Percentiles rank a stretch among this genome's conserved stretches.
phyloP scores from a whole-genome alignment of 345 rosid species.

The Carallia pectinifolia region DNA sequence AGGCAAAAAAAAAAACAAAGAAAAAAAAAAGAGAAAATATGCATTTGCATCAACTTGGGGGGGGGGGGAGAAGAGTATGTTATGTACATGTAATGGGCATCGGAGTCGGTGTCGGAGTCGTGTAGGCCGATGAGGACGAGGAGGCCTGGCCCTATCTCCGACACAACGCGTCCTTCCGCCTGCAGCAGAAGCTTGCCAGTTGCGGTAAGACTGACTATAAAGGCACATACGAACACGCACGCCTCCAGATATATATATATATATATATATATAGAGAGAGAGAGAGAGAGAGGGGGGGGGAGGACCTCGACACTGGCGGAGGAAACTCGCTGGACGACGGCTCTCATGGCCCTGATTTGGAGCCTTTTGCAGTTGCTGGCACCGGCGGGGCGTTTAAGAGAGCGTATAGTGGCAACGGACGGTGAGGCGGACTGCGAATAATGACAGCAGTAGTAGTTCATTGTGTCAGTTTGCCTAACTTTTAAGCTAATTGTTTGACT shows the following conservation, averaged over 20 bases:
- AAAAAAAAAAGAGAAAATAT: not conserved
- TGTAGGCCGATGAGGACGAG: conserved; percentile 78
- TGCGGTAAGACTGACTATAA: not conserved
- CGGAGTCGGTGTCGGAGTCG: conserved; percentile 70
- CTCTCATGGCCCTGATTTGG: conserved; percentile 72
- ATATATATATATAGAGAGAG: too few species aligned
- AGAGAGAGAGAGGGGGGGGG: not conserved
- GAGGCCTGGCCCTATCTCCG: conserved; percentile 87
- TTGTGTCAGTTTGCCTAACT: too few species aligned
- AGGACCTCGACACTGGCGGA: conserved; percentile 73
- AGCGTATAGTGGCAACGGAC: not conserved
- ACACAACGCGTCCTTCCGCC: conserved; percentile 74
- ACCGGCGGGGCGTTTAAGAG: not conserved
- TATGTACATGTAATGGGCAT: conserved; percentile 70
- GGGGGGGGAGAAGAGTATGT: too few species aligned
- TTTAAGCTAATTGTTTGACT: too few species aligned
- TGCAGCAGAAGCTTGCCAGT: conserved; percentile 13
- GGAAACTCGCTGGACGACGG: conserved; percentile 74
- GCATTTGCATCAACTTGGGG: too few species aligned
- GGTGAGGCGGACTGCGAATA: too few species aligned
- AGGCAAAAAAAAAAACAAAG: not conserved
- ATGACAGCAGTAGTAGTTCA: too few species aligned
- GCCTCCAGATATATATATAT: too few species aligned
- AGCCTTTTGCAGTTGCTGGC: not conserved
- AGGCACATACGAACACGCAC: too few species aligned